These are phyloP conservation scores for Tremella yokohamensis DNA, from an alignment of 768 basidiomycete species.

Conservation along the genomic window DNA sequence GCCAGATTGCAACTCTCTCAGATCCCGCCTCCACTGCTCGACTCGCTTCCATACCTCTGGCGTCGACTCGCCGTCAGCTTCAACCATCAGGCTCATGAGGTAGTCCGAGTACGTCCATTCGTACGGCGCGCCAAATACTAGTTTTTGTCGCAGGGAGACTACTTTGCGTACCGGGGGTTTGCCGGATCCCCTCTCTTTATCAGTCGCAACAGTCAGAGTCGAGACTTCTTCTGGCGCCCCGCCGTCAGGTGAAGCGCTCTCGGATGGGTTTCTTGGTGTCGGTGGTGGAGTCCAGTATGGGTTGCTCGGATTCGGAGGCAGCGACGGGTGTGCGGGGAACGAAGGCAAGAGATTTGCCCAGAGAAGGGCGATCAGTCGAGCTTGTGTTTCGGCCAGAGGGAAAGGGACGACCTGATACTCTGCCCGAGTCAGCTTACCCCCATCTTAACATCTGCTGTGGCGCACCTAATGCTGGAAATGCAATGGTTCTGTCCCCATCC, in stretches of 20 bases:
- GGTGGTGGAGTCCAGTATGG: slow-evolving; percentile 25
- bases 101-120: slow-evolving; percentile 45
- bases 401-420: slow-evolving; percentile 62
- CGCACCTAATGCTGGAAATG: slow-evolving; percentile 49
- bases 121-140: slow-evolving; percentile 46
- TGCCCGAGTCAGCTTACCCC: slow-evolving; percentile 7
- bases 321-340: slow-evolving; percentile 29
- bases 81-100: slow-evolving; percentile 37
- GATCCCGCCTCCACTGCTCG: slow-evolving; percentile 39
- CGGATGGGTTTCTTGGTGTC: slow-evolving; percentile 9
- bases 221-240: background rate
- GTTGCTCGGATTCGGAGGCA: slow-evolving; percentile 35
- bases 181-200: background rate
- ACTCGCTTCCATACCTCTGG: slow-evolving; percentile 14
- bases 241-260: slow-evolving; percentile 1
- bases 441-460: background rate
- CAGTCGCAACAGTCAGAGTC: background rate
- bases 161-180: slow-evolving; percentile 24
- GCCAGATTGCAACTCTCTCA: slow-evolving; percentile 26
- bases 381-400: slow-evolving; percentile 75
- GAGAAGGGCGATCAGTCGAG: slow-evolving; percentile 52
- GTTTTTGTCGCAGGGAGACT: slow-evolving; percentile 22
- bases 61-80: slow-evolving; percentile 22
- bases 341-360: slow-evolving; percentile 43
- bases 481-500: slow-evolving; percentile 45